Percentiles rank a stretch among this genome's conserved stretches.
Conservation (phyloP, 768 basidiomycete species). For the Vararia minispora region DNA sequence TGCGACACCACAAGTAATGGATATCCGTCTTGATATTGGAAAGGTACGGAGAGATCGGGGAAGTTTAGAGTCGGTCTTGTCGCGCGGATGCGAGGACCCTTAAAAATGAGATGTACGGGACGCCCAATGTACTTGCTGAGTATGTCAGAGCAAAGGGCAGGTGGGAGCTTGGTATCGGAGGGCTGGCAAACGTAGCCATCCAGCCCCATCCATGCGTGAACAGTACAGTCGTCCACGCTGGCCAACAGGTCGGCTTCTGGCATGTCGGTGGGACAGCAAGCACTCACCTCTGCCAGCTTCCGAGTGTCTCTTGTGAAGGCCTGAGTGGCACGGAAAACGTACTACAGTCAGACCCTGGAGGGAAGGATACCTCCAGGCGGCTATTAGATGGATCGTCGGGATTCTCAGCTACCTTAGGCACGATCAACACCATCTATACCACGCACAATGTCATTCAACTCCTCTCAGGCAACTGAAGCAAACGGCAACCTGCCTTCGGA, state of each 20-base stretch:
- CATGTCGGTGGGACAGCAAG: background rate
- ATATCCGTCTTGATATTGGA: slow-evolving; percentile 48
- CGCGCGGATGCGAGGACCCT: slow-evolving; percentile 44
- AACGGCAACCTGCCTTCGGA: slow-evolving; percentile 42
- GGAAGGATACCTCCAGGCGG: slow-evolving; percentile 45
- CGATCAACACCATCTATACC: slow-evolving; percentile 65
- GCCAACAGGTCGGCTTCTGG: background rate
- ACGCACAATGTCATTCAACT: background rate
- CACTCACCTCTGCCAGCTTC: slow-evolving; percentile 47
- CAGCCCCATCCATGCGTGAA: slow-evolving; percentile 36
- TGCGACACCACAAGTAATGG: slow-evolving; percentile 58
- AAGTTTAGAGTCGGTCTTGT: slow-evolving; percentile 41
- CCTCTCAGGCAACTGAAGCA: no score
- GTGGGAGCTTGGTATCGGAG: slow-evolving; percentile 16
- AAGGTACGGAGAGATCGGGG: slow-evolving; percentile 36
- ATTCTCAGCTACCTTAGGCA: slow-evolving; percentile 41
- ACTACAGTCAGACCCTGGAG: slow-evolving; percentile 43
- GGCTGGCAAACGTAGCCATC: slow-evolving; percentile 61
- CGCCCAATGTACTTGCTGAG: slow-evolving; percentile 53
- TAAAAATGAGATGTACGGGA: slow-evolving; percentile 53
- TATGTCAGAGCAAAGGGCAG: slow-evolving; percentile 37
- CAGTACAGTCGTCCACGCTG: slow-evolving; percentile 42
- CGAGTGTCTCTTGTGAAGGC: slow-evolving; percentile 37
- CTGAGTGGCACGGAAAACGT: slow-evolving; percentile 48
- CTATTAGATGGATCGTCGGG: slow-evolving; percentile 34